Conservation (phyloP, 768 basidiomycete species). For the Leccinum arenicola region DNA sequence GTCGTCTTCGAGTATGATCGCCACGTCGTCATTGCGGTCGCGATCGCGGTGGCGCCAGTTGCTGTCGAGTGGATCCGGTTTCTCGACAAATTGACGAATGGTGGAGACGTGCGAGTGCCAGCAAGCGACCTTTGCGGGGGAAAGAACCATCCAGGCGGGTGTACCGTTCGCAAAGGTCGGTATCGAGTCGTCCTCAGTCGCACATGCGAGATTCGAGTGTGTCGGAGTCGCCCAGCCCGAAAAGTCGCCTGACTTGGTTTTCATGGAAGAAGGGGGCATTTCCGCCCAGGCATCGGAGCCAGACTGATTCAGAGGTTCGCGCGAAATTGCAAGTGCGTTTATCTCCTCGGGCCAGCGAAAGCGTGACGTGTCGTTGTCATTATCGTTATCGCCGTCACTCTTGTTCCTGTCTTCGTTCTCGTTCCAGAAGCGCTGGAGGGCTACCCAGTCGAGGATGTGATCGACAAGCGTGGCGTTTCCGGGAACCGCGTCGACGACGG, state of each 20-base stretch:
- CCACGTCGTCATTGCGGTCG: constrained; percentile 32
- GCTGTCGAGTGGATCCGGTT: constrained; percentile 17
- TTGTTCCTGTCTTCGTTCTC: too few species aligned
- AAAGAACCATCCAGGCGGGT: constrained; percentile 51
- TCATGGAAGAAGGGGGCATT: not conserved
- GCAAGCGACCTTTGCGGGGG: constrained; percentile 61
- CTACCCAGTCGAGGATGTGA: constrained; percentile 44
- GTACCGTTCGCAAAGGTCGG: constrained; percentile 34
- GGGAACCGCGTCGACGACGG: constrained; percentile 49
- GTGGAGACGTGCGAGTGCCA: constrained; percentile 66
- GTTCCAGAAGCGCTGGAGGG: constrained; percentile 4
- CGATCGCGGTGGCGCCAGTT: not conserved
- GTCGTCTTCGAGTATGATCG: constrained; percentile 74
- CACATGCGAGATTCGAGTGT: constrained; percentile 38
- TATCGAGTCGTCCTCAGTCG: constrained; percentile 39
- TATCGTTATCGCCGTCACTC: not conserved
- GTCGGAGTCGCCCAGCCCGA: not conserved
- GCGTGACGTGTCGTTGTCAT: not conserved
- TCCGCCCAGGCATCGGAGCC: constrained; percentile 26
- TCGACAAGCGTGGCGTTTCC: constrained; percentile 37
- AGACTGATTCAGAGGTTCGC: constrained; percentile 3
- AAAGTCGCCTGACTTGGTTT: not conserved
- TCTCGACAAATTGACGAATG: constrained; percentile 42
- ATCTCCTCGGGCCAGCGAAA: constrained; percentile 42
- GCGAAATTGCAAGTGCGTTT: constrained; percentile 23